Conservation (phyloP, 1,284 basidiomycete genomes). For the Clitocybe nebularis region DNA sequence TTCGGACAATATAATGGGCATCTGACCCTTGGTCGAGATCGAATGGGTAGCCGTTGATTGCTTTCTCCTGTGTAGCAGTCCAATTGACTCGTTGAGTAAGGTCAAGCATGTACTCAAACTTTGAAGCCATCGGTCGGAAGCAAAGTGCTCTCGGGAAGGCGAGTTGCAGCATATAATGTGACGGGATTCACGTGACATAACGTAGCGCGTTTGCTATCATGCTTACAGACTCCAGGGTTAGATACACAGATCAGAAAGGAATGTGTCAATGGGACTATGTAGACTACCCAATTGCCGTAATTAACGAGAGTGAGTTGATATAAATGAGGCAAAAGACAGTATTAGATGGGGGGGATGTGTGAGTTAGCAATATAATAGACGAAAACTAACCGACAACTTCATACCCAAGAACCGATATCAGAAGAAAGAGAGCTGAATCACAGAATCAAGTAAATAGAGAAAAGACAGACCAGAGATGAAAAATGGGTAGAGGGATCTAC, state of each 20-base stretch:
- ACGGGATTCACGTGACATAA: too few relatives aligned
- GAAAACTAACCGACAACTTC: background rate
- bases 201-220: too few relatives aligned
- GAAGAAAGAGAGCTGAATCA: background rate
- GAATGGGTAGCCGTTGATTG: conserved; percentile 47
- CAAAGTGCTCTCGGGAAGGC: too few relatives aligned
- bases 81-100: conserved; percentile 28
- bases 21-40: conserved; percentile 34
- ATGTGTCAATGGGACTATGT: background rate
- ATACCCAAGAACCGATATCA: background rate
- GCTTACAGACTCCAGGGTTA: too few relatives aligned
- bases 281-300: background rate
- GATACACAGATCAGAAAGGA: too few relatives aligned
- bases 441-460: background rate
- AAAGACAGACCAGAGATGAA: background rate
- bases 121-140: too few relatives aligned
- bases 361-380: background rate
- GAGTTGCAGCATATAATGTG: too few relatives aligned
- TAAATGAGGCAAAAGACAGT: background rate
- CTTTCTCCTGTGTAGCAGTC: conserved; percentile 48
- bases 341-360: background rate
- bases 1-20: conserved; percentile 46
- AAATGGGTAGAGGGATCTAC: conserved; percentile 19
- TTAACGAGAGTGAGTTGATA: background rate
- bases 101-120: conserved; percentile 17